Evolutionary conservation across 768 basidiomycete species (phyloP).

Genomic region (Phylloporus arenicola): DNA sequence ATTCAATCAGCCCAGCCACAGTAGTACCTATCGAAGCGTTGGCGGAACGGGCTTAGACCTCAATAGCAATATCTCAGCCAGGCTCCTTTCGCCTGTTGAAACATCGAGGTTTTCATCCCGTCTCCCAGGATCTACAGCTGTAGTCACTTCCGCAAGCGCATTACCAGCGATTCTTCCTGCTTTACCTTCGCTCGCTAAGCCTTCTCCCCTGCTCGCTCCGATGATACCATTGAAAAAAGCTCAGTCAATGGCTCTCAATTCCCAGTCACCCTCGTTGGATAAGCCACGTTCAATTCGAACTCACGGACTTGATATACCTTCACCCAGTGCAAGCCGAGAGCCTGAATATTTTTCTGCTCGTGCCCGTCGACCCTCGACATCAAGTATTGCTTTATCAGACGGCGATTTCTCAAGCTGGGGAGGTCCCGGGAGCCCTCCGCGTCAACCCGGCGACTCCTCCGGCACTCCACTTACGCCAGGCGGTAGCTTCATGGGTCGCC

Average conservation of each 20-base stretch:
- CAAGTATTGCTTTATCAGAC: conserved; percentile 39
- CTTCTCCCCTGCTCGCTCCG: conserved; percentile 56
- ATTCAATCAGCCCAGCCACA: conserved; percentile 13
- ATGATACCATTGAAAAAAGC: conserved; percentile 46
- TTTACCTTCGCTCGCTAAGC: conserved; percentile 37
- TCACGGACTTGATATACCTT: conserved; percentile 39
- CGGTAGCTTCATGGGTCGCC: conserved; percentile 68
- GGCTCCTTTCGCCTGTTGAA: conserved; percentile 28
- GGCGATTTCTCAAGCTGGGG: conserved; percentile 47
- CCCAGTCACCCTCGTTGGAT: conserved; percentile 39
- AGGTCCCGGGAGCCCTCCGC: conserved; percentile 34
- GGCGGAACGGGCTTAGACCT: conserved; percentile 25
- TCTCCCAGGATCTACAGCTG: conserved; percentile 33
- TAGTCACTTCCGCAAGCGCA: conserved; percentile 62
- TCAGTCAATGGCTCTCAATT: conserved; percentile 32
- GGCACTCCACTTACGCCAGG: conserved; percentile 48
- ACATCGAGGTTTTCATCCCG: conserved; percentile 19
- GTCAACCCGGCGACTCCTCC: conserved; percentile 21
- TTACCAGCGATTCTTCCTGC: conserved; percentile 57
- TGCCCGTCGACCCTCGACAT: conserved; percentile 41
- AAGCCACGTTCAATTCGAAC: conserved; percentile 35
- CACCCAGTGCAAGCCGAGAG: conserved; percentile 26
- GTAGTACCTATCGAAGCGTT: conserved; percentile 18
- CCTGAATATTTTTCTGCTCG: conserved; percentile 53
- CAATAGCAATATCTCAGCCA: conserved; percentile 17